Base-by-base conservation (phyloP, 495 filamentous ascomycete genomes). In the Bacidia gigantensis region DNA sequence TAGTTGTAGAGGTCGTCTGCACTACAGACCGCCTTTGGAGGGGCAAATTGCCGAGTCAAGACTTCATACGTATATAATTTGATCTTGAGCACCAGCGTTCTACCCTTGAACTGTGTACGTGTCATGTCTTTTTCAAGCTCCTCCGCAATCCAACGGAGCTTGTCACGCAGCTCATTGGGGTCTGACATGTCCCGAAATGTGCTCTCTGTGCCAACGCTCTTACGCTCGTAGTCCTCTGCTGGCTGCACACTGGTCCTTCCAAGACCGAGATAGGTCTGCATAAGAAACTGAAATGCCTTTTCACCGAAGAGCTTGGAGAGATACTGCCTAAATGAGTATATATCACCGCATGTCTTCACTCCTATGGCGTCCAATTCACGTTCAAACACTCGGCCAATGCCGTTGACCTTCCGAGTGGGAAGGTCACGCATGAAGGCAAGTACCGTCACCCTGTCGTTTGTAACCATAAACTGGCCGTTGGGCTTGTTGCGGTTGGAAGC, bases 41-140 rank as follows among this genome's bases (percentile, higher is more conserved):
- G 78, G 35, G 83, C 74, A 11, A 76, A 75, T 62, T 98, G 92
- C 32, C 92, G 70, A 0, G 88, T 92, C 17, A 86, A 70, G 10
- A 97, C 89, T 64, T 96, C 87, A 59, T 89, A 99, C 0, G 86
- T 93, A 59, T 95, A 87, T 11, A 97, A 70, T 63, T 99, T 99
- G 46, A 96, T 76, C 65, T 99, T 99, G 18, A 99, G 65, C 21
- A 85, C 83, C 2, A 98, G 66, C 1, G 93, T 97, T 3, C 89
- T 80, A 3, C 90, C 90, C 65, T 89, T 95, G 65, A 87, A 86
- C 56, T 86, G 76, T 3, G 84, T 85, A 18, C 76, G 76, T n/a
- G 68, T 64, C 59, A 97, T 72, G 61, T 97, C 93, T 56, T 86
- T 83, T 64, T 94, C 88, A 17, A 99, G 70, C 63, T 95, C 92